phyloP scores from a whole-genome alignment of 257 asterid genomes.

The Salvia rosmarinus region DNA sequence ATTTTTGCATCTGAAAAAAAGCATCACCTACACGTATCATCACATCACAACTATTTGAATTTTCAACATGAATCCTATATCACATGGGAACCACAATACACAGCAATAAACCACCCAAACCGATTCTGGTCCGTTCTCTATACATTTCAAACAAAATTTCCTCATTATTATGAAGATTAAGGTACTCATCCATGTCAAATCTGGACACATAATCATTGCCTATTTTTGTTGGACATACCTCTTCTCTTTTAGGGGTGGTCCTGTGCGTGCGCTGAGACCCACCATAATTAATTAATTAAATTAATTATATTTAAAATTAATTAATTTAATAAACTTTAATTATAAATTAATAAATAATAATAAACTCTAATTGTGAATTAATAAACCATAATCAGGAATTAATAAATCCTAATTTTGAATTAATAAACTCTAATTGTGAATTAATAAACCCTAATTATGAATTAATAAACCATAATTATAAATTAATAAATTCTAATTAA shows the following conservation, averaged over 20 bases:
- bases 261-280: too few relatives aligned
- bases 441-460: too few relatives aligned
- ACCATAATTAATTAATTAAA: too few relatives aligned
- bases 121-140: constrained; percentile 58
- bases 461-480: too few relatives aligned
- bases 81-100: constrained; percentile 42
- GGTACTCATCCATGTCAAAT: constrained; percentile 70
- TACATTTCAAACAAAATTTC: constrained; percentile 68
- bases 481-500: too few relatives aligned
- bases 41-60: constrained; percentile 6
- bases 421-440: too few relatives aligned
- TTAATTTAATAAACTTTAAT: too few relatives aligned
- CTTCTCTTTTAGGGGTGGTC: constrained; percentile 36
- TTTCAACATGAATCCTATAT: constrained; percentile 10
- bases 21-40: background rate
- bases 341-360: too few relatives aligned
- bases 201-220: constrained; percentile 31
- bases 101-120: constrained; percentile 68
- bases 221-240: constrained; percentile 21
- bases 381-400: too few relatives aligned
- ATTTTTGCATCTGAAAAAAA: background rate
- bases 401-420: too few relatives aligned
- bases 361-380: too few relatives aligned
- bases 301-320: too few relatives aligned
- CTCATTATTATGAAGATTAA: constrained; percentile 44